Evolutionary conservation across 768 basidiomycete genomes (phyloP).

Genomic region (Suillus ampliporus): DNA sequence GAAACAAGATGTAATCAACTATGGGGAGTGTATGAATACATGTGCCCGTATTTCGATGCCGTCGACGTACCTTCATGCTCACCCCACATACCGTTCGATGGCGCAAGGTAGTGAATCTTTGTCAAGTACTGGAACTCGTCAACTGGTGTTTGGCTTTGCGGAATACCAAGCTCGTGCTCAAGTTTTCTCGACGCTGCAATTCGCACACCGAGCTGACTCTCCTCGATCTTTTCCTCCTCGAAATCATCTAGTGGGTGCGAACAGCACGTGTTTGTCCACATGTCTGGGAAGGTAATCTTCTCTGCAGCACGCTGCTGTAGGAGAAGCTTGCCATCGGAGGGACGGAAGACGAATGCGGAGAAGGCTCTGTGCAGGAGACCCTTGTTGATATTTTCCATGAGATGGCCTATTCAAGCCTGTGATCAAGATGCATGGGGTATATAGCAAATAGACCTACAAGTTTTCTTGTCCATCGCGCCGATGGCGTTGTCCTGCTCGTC

Average conservation of each 20-base stretch:
- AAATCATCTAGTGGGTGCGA: constrained; percentile 96
- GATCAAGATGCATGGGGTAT: constrained; percentile 1
- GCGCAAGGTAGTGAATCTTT: constrained; percentile 96
- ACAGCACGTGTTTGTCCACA: constrained; percentile 99
- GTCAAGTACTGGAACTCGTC: constrained; percentile 94
- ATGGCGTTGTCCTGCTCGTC: constrained; percentile 86
- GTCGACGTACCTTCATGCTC: constrained; percentile 89
- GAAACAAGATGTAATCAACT: constrained; percentile 99
- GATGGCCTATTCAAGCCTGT: constrained; percentile 66
- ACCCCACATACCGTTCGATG: constrained; percentile 92
- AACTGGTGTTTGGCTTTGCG: constrained; percentile 71
- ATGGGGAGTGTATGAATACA: constrained; percentile 15
- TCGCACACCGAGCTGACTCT: constrained; percentile 81
- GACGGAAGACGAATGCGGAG: constrained; percentile 96
- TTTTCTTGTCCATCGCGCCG: constrained; percentile 94
- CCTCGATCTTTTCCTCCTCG: constrained; percentile 78
- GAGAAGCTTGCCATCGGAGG: constrained; percentile 89
- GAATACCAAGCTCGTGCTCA: constrained; percentile 96
- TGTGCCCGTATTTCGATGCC: not conserved
- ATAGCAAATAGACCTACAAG: constrained; percentile 61
- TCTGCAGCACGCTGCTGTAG: constrained; percentile 96
- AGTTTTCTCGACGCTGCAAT: constrained; percentile 95
- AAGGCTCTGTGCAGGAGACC: constrained; percentile 97
- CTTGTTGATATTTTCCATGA: constrained; percentile 96
- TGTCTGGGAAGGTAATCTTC: constrained; percentile 98